Evolutionary conservation across 768 basidiomycete genomes (phyloP).

Genomic region (Termitomyces sp.): DNA sequence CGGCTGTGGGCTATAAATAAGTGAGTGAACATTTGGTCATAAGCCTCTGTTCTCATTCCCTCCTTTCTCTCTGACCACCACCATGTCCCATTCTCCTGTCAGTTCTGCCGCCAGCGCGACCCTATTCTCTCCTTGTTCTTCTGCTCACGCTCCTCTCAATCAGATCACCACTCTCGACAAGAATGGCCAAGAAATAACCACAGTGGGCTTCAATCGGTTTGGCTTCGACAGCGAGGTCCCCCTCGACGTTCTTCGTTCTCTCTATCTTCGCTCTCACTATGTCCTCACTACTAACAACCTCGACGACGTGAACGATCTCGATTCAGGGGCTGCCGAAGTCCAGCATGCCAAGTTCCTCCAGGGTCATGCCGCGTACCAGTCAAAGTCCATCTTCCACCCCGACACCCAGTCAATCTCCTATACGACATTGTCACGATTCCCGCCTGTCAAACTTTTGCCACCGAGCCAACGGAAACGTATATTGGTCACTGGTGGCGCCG

Average conservation of each 20-base stretch:
- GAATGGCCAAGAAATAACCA: slow-evolving; percentile 65
- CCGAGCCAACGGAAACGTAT: slow-evolving; percentile 78
- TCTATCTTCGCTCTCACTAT: slow-evolving; percentile 84
- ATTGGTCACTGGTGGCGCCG: slow-evolving; percentile 94
- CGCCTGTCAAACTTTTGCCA: slow-evolving; percentile 84
- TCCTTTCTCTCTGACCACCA: slow-evolving; percentile 12
- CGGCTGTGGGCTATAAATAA: slow-evolving; percentile 6
- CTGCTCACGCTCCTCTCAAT: slow-evolving; percentile 10
- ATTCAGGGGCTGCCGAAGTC: slow-evolving; percentile 33
- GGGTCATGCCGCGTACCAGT: slow-evolving; percentile 53
- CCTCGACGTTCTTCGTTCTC: slow-evolving; percentile 74
- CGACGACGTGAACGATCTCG: slow-evolving; percentile 25
- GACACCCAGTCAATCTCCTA: slow-evolving; percentile 82
- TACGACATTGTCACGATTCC: slow-evolving; percentile 86
- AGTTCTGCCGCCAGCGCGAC: slow-evolving; percentile 8
- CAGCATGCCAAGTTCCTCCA: slow-evolving; percentile 51
- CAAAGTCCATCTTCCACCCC: slow-evolving; percentile 83
- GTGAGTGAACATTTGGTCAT: slow-evolving; percentile 7
- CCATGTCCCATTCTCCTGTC: slow-evolving; percentile 20
- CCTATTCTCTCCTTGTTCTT: not conserved
- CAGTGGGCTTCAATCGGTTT: slow-evolving; percentile 81
- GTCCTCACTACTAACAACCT: slow-evolving; percentile 37
- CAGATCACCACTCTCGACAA: slow-evolving; percentile 68
- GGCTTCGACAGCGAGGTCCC: slow-evolving; percentile 87
- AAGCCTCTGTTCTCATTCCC: not conserved